These are phyloP conservation scores for Epichloe sp. DNA, from an alignment of 2,329 filamentous ascomycete genomes.

Conservation along the genomic window DNA sequence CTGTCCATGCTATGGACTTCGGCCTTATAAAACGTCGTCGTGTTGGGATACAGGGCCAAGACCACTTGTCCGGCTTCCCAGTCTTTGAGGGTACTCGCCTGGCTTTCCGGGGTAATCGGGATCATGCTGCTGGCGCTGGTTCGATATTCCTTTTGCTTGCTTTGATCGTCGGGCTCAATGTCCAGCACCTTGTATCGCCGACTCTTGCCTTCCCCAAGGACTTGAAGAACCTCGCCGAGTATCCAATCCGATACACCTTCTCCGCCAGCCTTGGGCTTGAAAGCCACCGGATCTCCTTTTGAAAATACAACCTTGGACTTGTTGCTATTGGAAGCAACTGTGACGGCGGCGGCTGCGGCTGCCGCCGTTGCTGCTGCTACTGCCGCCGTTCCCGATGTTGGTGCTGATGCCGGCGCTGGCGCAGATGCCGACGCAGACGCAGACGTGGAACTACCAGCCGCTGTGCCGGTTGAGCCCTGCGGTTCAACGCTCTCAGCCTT, in stretches of 20 bases:
- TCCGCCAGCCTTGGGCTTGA: conserved; percentile 44
- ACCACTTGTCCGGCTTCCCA: conserved; percentile 59
- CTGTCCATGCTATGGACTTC: conserved; percentile 61
- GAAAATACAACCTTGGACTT: conserved; percentile 43
- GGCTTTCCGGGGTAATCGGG: conserved; percentile 49
- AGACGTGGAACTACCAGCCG: background rate
- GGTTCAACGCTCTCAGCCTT: conserved; percentile 45
- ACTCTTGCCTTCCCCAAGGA: conserved; percentile 64
- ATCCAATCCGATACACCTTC: conserved; percentile 50
- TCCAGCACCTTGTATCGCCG: conserved; percentile 70
- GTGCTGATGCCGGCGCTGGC: background rate
- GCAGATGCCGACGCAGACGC: background rate
- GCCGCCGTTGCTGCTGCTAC: background rate
- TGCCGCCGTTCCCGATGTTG: background rate
- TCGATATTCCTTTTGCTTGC: conserved; percentile 54
- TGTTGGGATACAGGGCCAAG: conserved; percentile 68
- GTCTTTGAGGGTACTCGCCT: conserved; percentile 38
- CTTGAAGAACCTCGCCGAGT: conserved; percentile 62
- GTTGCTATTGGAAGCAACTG: conserved; percentile 11
- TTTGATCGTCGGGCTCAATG: conserved; percentile 59
- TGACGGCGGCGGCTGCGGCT: background rate
- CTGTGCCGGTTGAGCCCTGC: conserved; percentile 22
- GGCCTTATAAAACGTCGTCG: conserved; percentile 75
- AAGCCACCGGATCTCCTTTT: conserved; percentile 52
- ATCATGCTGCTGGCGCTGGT: conserved; percentile 66